Evolutionary conservation across 805 yeast genomes (phyloP).

Genomic region (Pichia exigua): DNA sequence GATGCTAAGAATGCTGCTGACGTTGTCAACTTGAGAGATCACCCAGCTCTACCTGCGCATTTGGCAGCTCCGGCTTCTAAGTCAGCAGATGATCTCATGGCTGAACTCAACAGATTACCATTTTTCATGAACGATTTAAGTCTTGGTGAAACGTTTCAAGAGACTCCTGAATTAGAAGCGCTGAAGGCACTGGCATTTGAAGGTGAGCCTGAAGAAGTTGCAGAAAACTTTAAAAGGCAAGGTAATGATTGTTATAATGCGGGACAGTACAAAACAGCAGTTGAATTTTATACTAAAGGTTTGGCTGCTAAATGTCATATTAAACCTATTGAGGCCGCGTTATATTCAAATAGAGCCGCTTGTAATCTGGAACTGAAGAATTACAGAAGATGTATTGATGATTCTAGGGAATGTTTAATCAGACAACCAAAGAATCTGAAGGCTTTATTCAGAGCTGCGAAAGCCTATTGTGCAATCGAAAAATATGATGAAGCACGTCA

Average conservation of each 20-base stretch:
- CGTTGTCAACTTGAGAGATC: constrained; percentile 36
- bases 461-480: constrained; percentile 64
- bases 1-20: no score
- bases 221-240: constrained; percentile 81
- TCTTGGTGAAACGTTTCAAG: constrained; percentile 68
- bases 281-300: constrained; percentile 73
- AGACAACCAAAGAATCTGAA: constrained; percentile 66
- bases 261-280: constrained; percentile 68
- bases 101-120: constrained; percentile 77
- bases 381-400: constrained; percentile 79
- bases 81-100: constrained; percentile 66
- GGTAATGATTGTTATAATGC: constrained; percentile 82
- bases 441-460: constrained; percentile 80
- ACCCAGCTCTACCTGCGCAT: constrained; percentile 78
- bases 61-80: constrained; percentile 55
- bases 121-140: constrained; percentile 89
- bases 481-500: constrained; percentile 65
- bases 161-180: constrained; percentile 74
- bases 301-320: constrained; percentile 61
- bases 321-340: constrained; percentile 46
- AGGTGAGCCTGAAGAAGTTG: constrained; percentile 91
- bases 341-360: constrained; percentile 81
- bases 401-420: constrained; percentile 64
- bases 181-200: constrained; percentile 86
- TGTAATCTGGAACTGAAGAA: constrained; percentile 82